Percentiles rank a stretch among this genome's conserved stretches.
Conservation (phyloP, 2,329 filamentous ascomycete genomes). For the Verticillium longisporum region DNA sequence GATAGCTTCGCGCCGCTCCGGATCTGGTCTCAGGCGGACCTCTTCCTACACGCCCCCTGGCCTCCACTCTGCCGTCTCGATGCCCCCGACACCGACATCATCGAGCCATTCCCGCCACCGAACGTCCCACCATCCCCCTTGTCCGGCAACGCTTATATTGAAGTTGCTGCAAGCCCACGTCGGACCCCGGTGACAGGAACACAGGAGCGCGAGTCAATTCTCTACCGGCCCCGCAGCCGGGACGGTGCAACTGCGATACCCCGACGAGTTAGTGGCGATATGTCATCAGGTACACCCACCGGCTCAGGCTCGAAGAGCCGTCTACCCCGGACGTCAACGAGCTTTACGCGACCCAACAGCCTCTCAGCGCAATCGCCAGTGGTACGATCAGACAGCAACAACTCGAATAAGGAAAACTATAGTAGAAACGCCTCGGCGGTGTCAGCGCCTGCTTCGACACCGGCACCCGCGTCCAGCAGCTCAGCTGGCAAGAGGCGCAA, state of each 20-base stretch:
- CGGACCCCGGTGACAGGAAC: constrained; percentile 24
- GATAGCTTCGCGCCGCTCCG: constrained; percentile 19
- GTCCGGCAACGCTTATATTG: constrained; percentile 37
- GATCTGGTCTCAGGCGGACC: constrained; percentile 40
- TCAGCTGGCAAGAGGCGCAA: constrained; percentile 9
- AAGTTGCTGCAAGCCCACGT: constrained; percentile 43
- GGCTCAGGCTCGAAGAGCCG: constrained; percentile 24
- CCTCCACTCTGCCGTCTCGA: constrained; percentile 39
- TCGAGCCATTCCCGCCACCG: constrained; percentile 22
- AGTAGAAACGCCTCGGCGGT: constrained; percentile 10
- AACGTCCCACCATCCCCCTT: constrained; percentile 22
- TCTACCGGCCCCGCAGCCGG: constrained; percentile 34
- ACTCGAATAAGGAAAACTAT: constrained; percentile 32
- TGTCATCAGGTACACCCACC: constrained; percentile 8
- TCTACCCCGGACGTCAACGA: constrained; percentile 29
- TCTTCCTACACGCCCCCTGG: constrained; percentile 48
- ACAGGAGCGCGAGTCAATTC: constrained; percentile 31
- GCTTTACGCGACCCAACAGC: constrained; percentile 15
- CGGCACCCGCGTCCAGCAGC: constrained; percentile 5
- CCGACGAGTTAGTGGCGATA: constrained; percentile 34
- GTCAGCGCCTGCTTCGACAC: constrained; percentile 8
- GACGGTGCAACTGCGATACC: constrained; percentile 35
- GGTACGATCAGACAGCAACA: constrained; percentile 28
- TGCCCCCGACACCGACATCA: constrained; percentile 46
- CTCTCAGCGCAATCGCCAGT: constrained; percentile 6